A percentile compares a stretch with the other conserved stretches of the same genome.
These are phyloP conservation scores for Rhynchospora pubera DNA, from an alignment of 176 grass and related monocot genomes.

Conservation along the genomic window DNA sequence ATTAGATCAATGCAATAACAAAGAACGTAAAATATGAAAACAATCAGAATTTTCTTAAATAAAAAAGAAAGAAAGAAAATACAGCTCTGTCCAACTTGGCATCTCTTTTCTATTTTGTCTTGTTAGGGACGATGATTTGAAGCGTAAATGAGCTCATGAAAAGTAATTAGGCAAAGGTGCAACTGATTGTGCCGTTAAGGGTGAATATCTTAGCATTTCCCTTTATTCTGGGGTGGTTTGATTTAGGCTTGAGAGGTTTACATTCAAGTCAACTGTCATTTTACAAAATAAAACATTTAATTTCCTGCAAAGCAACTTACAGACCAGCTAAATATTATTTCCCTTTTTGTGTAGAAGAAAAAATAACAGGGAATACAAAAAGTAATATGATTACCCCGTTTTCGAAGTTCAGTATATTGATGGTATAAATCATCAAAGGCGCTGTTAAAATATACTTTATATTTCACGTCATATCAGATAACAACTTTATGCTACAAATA, in stretches of 20 bases:
- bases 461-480: too few relatives aligned
- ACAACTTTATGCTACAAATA: too few relatives aligned
- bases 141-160: slow-evolving; percentile 1
- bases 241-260: slow-evolving; percentile 2
- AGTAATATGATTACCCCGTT: neutral
- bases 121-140: neutral
- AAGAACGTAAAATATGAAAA: neutral
- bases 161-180: neutral
- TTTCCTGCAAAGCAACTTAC: neutral
- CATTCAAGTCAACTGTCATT: neutral
- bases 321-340: neutral
- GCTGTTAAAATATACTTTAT: too few relatives aligned
- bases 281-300: neutral
- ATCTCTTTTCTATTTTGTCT: neutral
- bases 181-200: neutral
- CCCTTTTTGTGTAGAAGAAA: neutral
- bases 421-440: too few relatives aligned
- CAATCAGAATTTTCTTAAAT: neutral
- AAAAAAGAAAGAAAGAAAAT: neutral
- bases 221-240: neutral
- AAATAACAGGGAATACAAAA: neutral
- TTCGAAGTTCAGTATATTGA: neutral
- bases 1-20: neutral
- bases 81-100: neutral
- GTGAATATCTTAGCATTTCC: neutral